phyloP scores from a whole-genome alignment of 2,329 filamentous ascomycete genomes.

The Phoma sp. region DNA sequence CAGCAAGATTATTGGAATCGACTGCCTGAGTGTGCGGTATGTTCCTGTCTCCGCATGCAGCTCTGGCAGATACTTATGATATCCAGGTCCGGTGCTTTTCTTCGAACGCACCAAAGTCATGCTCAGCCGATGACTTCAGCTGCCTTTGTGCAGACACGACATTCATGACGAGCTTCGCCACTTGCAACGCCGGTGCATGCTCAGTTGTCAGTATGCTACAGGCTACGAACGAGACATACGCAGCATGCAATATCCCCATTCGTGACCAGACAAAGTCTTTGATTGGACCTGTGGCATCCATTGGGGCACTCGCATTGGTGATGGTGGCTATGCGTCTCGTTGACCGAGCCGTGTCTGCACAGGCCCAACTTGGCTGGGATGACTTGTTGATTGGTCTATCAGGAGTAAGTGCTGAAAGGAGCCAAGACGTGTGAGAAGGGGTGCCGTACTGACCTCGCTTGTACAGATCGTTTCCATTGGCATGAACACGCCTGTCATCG shows the following conservation, averaged over 20 bases:
- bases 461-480: constrained; percentile 31
- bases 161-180: constrained; percentile 30
- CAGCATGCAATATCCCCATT: constrained; percentile 36
- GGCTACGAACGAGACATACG: constrained; percentile 35
- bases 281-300: constrained; percentile 29
- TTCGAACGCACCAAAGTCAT: constrained; percentile 12
- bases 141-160: constrained; percentile 38
- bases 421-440: not conserved
- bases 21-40: constrained; percentile 25
- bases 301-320: constrained; percentile 32
- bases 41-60: not conserved
- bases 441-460: constrained; percentile 1
- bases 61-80: not conserved
- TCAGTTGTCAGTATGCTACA: constrained; percentile 36
- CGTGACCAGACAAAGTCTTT: constrained; percentile 29
- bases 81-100: constrained; percentile 28
- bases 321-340: constrained; percentile 39
- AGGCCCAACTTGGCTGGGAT: constrained; percentile 39
- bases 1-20: constrained; percentile 23
- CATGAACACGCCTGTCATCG: constrained; percentile 36
- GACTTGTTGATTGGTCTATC: constrained; percentile 40
- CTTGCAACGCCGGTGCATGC: constrained; percentile 40
- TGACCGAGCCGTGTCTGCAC: constrained; percentile 32
- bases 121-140: constrained; percentile 30
- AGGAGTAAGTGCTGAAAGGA: constrained; percentile 26